A percentile compares a stretch with the other conserved stretches of the same genome.
phyloP scores from a whole-genome alignment of 768 basidiomycete species.

The Tulasnella sp. region DNA sequence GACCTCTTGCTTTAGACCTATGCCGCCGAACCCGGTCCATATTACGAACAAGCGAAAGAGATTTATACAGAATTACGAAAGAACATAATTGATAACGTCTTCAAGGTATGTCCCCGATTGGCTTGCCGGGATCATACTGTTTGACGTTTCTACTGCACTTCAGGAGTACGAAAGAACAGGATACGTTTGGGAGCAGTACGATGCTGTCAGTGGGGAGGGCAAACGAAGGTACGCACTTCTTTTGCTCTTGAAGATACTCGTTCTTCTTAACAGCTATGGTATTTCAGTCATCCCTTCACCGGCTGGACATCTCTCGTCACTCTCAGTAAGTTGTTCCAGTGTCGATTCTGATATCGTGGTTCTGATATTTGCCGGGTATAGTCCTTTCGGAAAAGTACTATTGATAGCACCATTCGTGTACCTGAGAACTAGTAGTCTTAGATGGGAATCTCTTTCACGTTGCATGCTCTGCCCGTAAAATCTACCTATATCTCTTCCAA shows the following conservation, averaged over 20 bases:
- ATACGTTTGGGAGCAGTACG: conserved; percentile 97
- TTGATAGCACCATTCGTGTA: no score
- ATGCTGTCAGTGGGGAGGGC: conserved; percentile 70
- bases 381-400: conserved; percentile 60
- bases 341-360: not conserved
- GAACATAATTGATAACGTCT: conserved; percentile 79
- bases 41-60: conserved; percentile 55
- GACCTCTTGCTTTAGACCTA: conserved; percentile 46
- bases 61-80: conserved; percentile 70
- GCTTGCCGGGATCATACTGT: not conserved
- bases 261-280: conserved; percentile 13
- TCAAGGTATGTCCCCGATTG: conserved; percentile 32
- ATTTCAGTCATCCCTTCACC: conserved; percentile 78
- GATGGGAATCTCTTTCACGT: no score
- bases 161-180: conserved; percentile 88
- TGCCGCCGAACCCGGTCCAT: conserved; percentile 62
- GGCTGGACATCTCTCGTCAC: conserved; percentile 90
- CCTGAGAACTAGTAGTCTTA: no score
- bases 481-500: no score
- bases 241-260: conserved; percentile 8
- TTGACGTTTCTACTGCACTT: not conserved
- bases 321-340: conserved; percentile 54
- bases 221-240: conserved; percentile 51
- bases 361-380: conserved; percentile 22
- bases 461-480: no score